Evolutionary conservation across 805 yeast genomes (phyloP).

Genomic region (Myxozyma sirexii): DNA sequence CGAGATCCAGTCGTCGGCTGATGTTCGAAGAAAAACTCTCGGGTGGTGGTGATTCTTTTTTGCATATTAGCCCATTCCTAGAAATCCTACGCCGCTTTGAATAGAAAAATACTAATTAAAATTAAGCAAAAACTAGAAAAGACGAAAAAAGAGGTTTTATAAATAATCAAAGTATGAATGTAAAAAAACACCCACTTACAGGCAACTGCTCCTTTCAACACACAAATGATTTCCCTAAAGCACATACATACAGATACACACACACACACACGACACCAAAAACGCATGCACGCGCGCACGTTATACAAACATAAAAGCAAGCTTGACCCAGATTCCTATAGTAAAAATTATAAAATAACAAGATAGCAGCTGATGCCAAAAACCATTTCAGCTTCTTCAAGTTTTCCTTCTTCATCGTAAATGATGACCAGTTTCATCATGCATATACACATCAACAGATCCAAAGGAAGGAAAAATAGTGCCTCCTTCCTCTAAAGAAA

Average conservation of each 20-base stretch:
- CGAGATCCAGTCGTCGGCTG: constrained; percentile 43
- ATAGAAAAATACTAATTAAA: not conserved
- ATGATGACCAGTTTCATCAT: not conserved
- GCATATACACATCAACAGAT: not conserved
- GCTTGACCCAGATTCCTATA: constrained; percentile 1
- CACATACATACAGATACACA: too few species aligned
- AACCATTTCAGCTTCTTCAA: not conserved
- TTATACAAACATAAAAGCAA: not conserved
- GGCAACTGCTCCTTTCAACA: not conserved
- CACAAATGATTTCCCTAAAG: not conserved
- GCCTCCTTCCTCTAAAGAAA: not conserved
- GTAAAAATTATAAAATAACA: not conserved
- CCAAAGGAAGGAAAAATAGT: constrained; percentile 5
- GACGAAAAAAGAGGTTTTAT: too few species aligned
- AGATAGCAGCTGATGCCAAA: not conserved
- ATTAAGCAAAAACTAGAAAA: not conserved
- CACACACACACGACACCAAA: too few species aligned
- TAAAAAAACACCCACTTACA: not conserved
- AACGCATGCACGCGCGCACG: not conserved
- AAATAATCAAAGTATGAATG: not conserved
- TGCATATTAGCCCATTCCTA: not conserved
- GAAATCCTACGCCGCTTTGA: too few species aligned
- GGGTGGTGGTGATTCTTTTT: not conserved
- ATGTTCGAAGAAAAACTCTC: not conserved
- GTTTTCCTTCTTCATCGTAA: not conserved